Base-by-base conservation (phyloP, 1,284 basidiomycete species). In the Melampsora americana region DNA sequence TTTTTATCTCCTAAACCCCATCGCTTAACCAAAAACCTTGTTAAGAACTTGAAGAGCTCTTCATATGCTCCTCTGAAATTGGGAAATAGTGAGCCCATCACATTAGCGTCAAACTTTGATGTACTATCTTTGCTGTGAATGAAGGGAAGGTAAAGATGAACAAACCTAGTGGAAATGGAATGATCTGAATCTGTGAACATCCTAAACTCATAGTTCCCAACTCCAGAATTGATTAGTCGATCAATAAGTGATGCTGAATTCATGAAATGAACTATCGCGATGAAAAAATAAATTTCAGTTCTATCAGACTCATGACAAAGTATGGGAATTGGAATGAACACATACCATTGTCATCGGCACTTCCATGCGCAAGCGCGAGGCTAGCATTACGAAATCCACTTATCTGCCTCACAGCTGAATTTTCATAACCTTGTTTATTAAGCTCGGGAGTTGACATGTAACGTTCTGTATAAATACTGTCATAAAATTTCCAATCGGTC, bases 381-480 rank as follows among this genome's bases (percentile, higher is more conserved):
- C 94, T 88, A 26, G 89, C 86, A 78, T 90, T 86, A 78, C 87
- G 84, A 85, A 97, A 98, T 5, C 89, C 92, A 11, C 89, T 89
- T 66, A 93, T 91, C 81, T 93, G 89, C 78, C 90, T 89, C 65
- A 99, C 90, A 0, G 91, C 91, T 16, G 91, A 89, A 61, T 89
- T 90, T 78, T 89, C 83, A 85, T 99, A 99, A 5, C 95, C 95
- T 0, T 85, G 87, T 0, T 86, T 86, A 83, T 99, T 98, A 18
- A 87, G 84, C 16, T 85, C 81, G 0, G 93, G 93, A 32, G 90
- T 86, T 79, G 90, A 89, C 93, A 98, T 94, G 85, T 97, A 98
- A n/a, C 95, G 89, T 81, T 98, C 95, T 1, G 95, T 97, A 83
- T 94, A 93, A 71, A 94, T 89, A 6, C 91, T 90, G 84, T 92